A percentile compares a stretch with the other conserved stretches of the same genome.
These are phyloP conservation scores for Debaryomyces fabryi DNA, from an alignment of 1,139 yeast species.

Conservation along the genomic window DNA sequence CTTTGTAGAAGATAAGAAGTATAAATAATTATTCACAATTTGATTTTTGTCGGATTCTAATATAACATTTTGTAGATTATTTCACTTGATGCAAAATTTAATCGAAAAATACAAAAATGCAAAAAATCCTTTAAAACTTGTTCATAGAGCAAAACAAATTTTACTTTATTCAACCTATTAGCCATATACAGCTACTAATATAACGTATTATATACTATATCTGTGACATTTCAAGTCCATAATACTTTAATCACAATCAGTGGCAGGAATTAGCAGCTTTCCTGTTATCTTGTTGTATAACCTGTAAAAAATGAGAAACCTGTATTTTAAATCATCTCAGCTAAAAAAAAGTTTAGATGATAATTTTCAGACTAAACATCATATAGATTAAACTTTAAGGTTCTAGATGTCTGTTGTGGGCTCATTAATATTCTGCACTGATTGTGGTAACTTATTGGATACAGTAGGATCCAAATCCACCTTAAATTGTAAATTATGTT, in stretches of 20 bases:
- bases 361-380: background rate
- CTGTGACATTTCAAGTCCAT: background rate
- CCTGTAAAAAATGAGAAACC: conserved; percentile 1
- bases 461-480: conserved; percentile 54
- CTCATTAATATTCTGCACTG: conserved; percentile 88
- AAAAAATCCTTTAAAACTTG: too few species aligned
- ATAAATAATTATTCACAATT: too few species aligned
- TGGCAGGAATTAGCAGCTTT: background rate
- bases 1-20: too few species aligned
- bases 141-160: too few species aligned
- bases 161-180: too few species aligned
- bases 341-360: conserved; percentile 3
- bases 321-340: conserved; percentile 6
- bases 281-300: background rate
- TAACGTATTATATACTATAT: background rate
- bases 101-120: too few species aligned
- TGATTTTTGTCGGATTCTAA: too few species aligned
- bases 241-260: too few species aligned
- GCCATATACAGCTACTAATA: too few species aligned
- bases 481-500: conserved; percentile 70
- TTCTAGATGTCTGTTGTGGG: conserved; percentile 86
- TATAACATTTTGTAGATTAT: too few species aligned
- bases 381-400: background rate
- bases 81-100: too few species aligned
- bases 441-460: conserved; percentile 89